Base-by-base conservation (phyloP, 2,329 filamentous ascomycete species). In the Tolypocladium endophyticum region DNA sequence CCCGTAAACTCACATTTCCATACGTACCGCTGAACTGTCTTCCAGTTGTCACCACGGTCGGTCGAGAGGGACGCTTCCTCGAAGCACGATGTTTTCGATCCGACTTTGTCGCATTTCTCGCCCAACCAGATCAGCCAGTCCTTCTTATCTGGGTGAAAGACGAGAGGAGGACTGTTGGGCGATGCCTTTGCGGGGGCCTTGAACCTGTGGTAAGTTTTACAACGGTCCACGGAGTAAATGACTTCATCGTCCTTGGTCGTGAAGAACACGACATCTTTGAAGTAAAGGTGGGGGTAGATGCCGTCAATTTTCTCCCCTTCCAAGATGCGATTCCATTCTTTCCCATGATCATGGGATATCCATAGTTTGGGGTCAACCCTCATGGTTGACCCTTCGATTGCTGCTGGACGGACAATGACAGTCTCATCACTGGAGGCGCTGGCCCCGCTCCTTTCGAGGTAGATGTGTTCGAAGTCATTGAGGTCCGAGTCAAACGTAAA, bases 51-150 rank as follows among this genome's bases (percentile, higher is more conserved):
- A 38, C 93, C 93, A 57, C 90, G 88, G 69, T 96, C 90, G 38
- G 78, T 86, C 41, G 89, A 91, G 60, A 90, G 79, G 53, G 89
- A 91, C 2, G 92, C 90, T 62, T 89, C 84, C 1, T 79, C 79
- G 66, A 89, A 87, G 71, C 92, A 97, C 39, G 83, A 71, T 36
- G 77, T 74, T 20, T 73, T 75, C 8, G 72, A 71, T 14, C 77
- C 78, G 4, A 76, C 71, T 38, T 72, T 72, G 52, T 86, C 82
- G 70, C 90, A 95, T 62, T 87, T 83, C 64, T 85, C 76, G 45
- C 92, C 93, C 56, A 88, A 85, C 92, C 92, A 97, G 62, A 99
- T 89, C 52, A 97, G 79, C 91, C 92, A 97, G 68, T 96, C 89
- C 70, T 87, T 88, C 67, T 88, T 84, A 65, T 88, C 85, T 1